Conservation (phyloP, 2,329 filamentous ascomycete species). For the Talaromyces albobiverticillius region DNA sequence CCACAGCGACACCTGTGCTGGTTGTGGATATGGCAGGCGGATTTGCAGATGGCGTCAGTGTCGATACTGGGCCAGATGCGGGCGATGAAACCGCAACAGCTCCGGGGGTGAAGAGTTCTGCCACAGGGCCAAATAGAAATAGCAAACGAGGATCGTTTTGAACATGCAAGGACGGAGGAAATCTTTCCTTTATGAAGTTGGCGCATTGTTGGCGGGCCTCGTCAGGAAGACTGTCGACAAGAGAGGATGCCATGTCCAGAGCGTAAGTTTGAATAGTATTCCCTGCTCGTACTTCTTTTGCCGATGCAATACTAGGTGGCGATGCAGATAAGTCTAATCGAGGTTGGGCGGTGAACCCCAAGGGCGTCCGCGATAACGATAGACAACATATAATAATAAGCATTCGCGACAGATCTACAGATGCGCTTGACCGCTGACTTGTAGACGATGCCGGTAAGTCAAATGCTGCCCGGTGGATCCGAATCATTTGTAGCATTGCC, state of each 20-base stretch:
- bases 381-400: conserved; percentile 40
- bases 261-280: conserved; percentile 39
- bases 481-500: conserved; percentile 38
- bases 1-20: conserved; percentile 17
- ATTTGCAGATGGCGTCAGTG: conserved; percentile 23
- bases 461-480: conserved; percentile 40
- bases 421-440: conserved; percentile 21
- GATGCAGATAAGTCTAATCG: conserved; percentile 29
- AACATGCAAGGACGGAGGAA: conserved; percentile 34
- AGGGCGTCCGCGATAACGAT: conserved; percentile 36
- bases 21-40: conserved; percentile 19
- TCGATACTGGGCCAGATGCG: conserved; percentile 28
- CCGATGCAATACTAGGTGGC: conserved; percentile 18
- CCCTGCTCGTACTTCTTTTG: conserved; percentile 28
- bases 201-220: conserved; percentile 42
- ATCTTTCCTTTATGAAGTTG: conserved; percentile 42
- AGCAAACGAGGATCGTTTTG: conserved; percentile 39
- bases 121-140: conserved; percentile 41
- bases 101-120: conserved; percentile 18
- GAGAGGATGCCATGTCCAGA: conserved; percentile 43
- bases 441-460: conserved; percentile 21
- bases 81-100: conserved; percentile 30
- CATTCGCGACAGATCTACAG: conserved; percentile 35
- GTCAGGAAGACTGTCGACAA: conserved; percentile 44
- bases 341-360: conserved; percentile 29